Evolutionary conservation across 805 yeast genomes (phyloP).

Genomic region (Candida wancherniae): DNA sequence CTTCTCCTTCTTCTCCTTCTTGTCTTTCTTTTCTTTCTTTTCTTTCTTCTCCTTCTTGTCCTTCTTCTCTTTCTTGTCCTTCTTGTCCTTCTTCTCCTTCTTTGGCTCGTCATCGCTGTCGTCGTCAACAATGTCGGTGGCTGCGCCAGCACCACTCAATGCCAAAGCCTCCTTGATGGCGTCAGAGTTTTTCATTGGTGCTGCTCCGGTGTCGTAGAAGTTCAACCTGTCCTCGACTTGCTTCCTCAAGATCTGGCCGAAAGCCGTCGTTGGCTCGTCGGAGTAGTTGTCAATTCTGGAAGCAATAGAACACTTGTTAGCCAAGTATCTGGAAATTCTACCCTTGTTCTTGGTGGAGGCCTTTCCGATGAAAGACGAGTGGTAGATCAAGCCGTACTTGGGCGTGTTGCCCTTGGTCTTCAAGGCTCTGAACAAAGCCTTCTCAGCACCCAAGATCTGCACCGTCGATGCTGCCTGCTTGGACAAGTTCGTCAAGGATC

Average conservation of each 20-base stretch:
- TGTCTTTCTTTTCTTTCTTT: constrained; percentile 23
- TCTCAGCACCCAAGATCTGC: constrained; percentile 98
- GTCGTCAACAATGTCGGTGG: constrained; percentile 22
- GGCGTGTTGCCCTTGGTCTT: constrained; percentile 99
- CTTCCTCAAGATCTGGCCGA: constrained; percentile 86
- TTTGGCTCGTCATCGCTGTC: constrained; percentile 21
- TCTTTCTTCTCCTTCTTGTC: constrained; percentile 32
- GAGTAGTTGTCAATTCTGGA: constrained; percentile 97
- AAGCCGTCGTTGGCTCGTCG: constrained; percentile 85
- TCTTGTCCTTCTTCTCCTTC: constrained; percentile 26
- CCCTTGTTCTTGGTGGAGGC: constrained; percentile 98
- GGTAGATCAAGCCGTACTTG: constrained; percentile 94
- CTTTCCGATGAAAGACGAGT: constrained; percentile 95
- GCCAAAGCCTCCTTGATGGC: constrained; percentile 91
- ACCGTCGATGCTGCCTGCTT: constrained; percentile 98
- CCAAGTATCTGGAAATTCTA: constrained; percentile 96
- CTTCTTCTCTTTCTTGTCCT: constrained; percentile 31
- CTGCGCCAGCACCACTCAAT: constrained; percentile 49
- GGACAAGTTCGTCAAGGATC: constrained; percentile 88
- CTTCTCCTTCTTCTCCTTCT: constrained; percentile 34
- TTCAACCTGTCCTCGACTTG: constrained; percentile 97
- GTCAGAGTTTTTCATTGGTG: constrained; percentile 93
- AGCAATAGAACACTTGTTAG: constrained; percentile 98
- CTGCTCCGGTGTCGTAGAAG: constrained; percentile 93
- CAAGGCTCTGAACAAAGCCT: constrained; percentile 96